Conservation (phyloP, 192 early-diverging fungal species). For the Spinellus fusiger region DNA sequence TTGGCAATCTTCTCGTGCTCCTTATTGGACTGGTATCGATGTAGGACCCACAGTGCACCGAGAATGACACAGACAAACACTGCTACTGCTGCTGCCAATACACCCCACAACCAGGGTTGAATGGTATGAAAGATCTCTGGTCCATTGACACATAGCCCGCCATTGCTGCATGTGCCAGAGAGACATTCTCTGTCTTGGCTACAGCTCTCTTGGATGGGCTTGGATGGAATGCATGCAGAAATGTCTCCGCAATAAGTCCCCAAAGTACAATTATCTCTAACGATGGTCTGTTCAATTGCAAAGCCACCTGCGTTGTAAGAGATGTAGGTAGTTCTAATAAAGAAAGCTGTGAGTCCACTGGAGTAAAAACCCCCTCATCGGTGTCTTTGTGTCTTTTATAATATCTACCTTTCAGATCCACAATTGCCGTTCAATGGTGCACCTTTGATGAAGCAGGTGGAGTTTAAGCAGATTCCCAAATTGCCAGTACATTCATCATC, state of each 20-base stretch:
- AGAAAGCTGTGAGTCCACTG: too few species aligned
- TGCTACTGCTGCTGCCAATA: slow-evolving; percentile 21
- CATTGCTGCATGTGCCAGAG: slow-evolving; percentile 17
- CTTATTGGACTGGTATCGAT: slow-evolving; percentile 32
- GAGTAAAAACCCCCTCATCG: background rate
- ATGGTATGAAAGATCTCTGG: slow-evolving; percentile 26
- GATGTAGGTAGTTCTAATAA: slow-evolving; percentile 24
- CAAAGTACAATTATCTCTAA: slow-evolving; percentile 33
- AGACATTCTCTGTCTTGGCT: slow-evolving; percentile 32
- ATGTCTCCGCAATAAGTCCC: slow-evolving; percentile 20
- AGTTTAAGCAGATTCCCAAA: slow-evolving; percentile 29
- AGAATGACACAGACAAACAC: slow-evolving; percentile 27
- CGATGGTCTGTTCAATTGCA: slow-evolving; percentile 14
- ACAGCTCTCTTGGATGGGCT: slow-evolving; percentile 10
- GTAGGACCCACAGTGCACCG: slow-evolving; percentile 20
- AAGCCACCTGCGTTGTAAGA: slow-evolving; percentile 20
- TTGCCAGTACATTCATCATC: slow-evolving; percentile 30
- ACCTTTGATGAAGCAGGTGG: slow-evolving; percentile 18
- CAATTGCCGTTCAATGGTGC: slow-evolving; percentile 27
- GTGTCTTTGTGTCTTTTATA: background rate
- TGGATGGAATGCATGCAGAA: slow-evolving; percentile 14
- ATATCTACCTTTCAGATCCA: slow-evolving; percentile 23
- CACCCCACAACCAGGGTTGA: slow-evolving; percentile 22
- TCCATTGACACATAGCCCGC: slow-evolving; percentile 16
- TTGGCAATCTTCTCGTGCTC: slow-evolving; percentile 31